Percentiles rank a stretch among this genome's conserved stretches.
Conservation (phyloP, 805 yeast species). For the Cyberlindnera mississippiensis region DNA sequence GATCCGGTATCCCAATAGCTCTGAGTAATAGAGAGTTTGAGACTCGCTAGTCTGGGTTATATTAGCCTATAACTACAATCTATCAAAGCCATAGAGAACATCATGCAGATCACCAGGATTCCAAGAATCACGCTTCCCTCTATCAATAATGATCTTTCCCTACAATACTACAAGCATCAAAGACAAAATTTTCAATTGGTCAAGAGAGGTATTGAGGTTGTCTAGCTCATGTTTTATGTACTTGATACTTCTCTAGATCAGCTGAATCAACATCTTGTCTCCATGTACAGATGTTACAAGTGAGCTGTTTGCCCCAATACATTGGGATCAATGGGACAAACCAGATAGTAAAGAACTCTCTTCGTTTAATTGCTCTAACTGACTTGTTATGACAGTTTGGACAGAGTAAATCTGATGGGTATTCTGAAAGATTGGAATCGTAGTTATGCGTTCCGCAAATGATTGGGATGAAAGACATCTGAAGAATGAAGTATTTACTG, state of each 20-base stretch:
- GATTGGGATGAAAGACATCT: constrained; percentile 23
- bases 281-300: constrained; percentile 51
- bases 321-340: constrained; percentile 53
- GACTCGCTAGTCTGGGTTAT: no score
- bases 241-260: constrained; percentile 29
- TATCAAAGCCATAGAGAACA: no score
- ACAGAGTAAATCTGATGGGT: constrained; percentile 37
- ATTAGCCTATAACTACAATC: no score
- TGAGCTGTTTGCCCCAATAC: constrained; percentile 47
- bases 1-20: no score
- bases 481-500: no score
- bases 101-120: no score
- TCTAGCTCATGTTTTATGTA: constrained; percentile 1
- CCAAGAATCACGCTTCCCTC: no score
- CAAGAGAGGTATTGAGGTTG: background rate
- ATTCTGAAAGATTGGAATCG: constrained; percentile 24
- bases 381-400: constrained; percentile 56
- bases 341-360: constrained; percentile 50
- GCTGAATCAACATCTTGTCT: constrained; percentile 33
- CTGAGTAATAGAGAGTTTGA: no score
- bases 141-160: no score
- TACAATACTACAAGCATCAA: no score
- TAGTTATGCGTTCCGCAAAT: constrained; percentile 32
- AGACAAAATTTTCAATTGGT: no score
- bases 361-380: constrained; percentile 48